These are phyloP conservation scores for Lactarius indigo DNA, from an alignment of 768 basidiomycete genomes.

Conservation along the genomic window DNA sequence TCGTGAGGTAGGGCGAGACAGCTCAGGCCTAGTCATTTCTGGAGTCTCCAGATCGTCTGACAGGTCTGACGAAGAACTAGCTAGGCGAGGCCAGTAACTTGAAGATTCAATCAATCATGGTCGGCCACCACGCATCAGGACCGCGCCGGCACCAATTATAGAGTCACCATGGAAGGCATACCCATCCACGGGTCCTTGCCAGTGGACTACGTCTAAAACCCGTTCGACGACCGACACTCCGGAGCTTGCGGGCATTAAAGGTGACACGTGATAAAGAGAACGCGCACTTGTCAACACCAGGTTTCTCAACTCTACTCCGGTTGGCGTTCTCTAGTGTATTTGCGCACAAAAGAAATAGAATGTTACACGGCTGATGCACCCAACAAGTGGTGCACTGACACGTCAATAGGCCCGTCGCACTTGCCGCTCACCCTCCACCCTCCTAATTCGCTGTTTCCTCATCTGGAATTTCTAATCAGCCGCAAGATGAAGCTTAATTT, in stretches of 20 bases:
- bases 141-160: background rate
- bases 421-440: background rate
- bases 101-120: background rate
- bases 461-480: constrained; percentile 47
- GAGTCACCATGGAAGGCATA: too few species aligned
- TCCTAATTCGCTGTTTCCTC: background rate
- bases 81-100: background rate
- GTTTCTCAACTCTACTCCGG: background rate
- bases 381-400: constrained; percentile 11
- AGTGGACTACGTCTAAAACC: background rate
- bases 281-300: background rate
- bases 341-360: constrained; percentile 6
- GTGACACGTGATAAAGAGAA: background rate
- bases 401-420: background rate
- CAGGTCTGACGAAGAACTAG: background rate
- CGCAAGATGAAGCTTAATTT: constrained; percentile 89
- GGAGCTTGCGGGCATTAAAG: background rate
- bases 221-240: background rate
- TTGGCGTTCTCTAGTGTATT: constrained; percentile 4
- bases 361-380: background rate
- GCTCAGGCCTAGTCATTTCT: background rate
- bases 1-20: background rate
- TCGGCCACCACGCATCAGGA: background rate
- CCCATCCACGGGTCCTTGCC: background rate
- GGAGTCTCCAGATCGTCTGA: background rate